These are phyloP conservation scores for Monilinia fructicola DNA, from an alignment of 2,329 filamentous ascomycete genomes.

Conservation along the genomic window DNA sequence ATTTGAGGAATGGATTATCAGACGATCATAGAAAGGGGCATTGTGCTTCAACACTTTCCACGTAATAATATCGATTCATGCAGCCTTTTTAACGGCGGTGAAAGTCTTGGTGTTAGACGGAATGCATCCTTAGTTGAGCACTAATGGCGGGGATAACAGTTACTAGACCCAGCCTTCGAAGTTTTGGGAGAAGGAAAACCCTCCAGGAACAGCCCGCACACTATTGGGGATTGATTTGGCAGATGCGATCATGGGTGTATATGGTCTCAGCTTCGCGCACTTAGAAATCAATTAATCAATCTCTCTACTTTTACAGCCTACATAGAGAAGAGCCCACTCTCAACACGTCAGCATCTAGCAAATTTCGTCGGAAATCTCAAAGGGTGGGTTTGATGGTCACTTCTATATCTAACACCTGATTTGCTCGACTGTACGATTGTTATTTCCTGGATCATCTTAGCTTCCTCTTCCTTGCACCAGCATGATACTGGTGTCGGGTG, in stretches of 20 bases:
- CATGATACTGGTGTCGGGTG: background rate
- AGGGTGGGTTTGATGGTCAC: background rate
- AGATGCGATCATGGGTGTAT: too few relatives aligned
- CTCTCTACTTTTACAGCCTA: too few relatives aligned
- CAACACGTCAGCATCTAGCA: constrained; percentile 12
- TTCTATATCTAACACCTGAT: background rate
- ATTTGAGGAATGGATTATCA: constrained; percentile 9
- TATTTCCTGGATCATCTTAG: constrained; percentile 10
- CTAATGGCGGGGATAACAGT: constrained; percentile 10
- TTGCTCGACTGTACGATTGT: constrained; percentile 9
- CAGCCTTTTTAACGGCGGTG: background rate
- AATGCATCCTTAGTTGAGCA: background rate
- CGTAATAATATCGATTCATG: constrained; percentile 21
- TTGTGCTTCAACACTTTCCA: constrained; percentile 4
- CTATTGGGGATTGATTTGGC: too few relatives aligned
- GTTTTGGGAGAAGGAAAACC: background rate
- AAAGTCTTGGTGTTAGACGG: constrained; percentile 9
- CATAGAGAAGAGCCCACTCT: too few relatives aligned
- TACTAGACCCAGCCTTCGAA: background rate
- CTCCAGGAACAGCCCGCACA: background rate
- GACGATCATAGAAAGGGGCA: constrained; percentile 4
- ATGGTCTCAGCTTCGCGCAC: too few relatives aligned
- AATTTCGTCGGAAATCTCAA: background rate
- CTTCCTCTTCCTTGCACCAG: background rate
- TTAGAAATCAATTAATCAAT: too few relatives aligned